Evolutionary conservation across 2,329 filamentous ascomycete species (phyloP), one percentile per base, ranked within the genome.

Genomic region (Penicillium concentricum): DNA sequence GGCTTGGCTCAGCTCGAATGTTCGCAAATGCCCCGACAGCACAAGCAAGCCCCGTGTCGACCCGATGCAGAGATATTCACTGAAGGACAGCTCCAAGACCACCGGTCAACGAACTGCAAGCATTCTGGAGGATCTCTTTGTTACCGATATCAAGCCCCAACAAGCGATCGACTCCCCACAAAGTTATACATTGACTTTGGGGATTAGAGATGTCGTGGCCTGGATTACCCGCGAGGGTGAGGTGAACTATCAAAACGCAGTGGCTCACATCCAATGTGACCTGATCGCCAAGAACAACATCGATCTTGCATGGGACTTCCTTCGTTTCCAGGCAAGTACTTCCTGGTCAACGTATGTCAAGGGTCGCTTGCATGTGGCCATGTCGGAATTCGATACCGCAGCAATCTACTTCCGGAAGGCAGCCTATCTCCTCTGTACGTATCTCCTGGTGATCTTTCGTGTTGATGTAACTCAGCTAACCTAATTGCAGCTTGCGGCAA

Each of bases 331-430:
- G 51, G 77, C 81, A 8, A 78, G 77, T 44, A 81, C 79, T 1
- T 76, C 81, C 30, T 88, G 85, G 86, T 78, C 82, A 15, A 82
- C 78, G 6, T 99, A 99, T 69, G 83, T 97, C 5, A 91, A 92
- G 72, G 94, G 90, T 2, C 87, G 94, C 30, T 82, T 96, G 47
- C 83, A 85, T 62, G 79, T 97, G 34, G 85, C 87, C 5, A 83
- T 88, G 61, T 88, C 87, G 52, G 88, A 96, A 68, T 87, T 87
- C 70, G 83, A 85, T 56, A 81, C 84, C 38, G 93, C 94, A 53
- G 84, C 90, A 28, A 78, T 84, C 28, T 84, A 86, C 68, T 97
- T 99, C 74, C 87, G 87, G 64, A 93, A 89, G 70, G 90, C 92
- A 58, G 90, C 91, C 20, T 88, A 90, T 67, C 87, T 88, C 54